A percentile compares a stretch with the other conserved stretches of the same genome.
Evolutionary conservation across 2,329 filamentous ascomycete genomes (phyloP).

Genomic region (Cadophora gregata): DNA sequence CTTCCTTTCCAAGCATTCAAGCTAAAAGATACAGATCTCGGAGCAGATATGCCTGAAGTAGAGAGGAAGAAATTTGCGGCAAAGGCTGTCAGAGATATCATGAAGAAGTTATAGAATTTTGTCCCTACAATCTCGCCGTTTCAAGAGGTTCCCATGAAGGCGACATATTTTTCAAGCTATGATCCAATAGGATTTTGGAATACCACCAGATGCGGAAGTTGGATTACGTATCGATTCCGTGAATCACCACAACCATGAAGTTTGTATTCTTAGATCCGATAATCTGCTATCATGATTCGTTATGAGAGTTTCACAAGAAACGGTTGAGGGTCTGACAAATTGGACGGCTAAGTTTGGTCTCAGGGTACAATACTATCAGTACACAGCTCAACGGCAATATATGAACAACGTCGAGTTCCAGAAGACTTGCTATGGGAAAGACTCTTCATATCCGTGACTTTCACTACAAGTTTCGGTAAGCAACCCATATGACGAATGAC

Average conservation of each 20-base stretch:
- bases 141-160: not conserved
- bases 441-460: not conserved
- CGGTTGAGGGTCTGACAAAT: not conserved
- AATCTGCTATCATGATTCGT: no score
- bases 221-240: not conserved
- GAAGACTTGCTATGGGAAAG: not conserved
- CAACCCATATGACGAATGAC: no score
- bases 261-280: not conserved
- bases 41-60: slow-evolving; percentile 62
- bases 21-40: slow-evolving; percentile 55
- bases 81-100: slow-evolving; percentile 67
- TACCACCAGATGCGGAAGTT: not conserved
- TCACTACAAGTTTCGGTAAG: not conserved
- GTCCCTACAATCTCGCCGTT: not conserved
- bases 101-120: slow-evolving; percentile 51
- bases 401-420: not conserved
- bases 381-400: not conserved
- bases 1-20: not conserved
- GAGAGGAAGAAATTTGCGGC: slow-evolving; percentile 66
- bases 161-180: not conserved
- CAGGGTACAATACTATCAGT: not conserved
- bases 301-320: not conserved
- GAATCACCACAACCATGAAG: not conserved
- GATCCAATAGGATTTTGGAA: not conserved
- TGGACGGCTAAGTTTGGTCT: slow-evolving; percentile 3